Evolutionary conservation across 1,139 yeast species (phyloP).

Genomic region (Dujonia santamariae): DNA sequence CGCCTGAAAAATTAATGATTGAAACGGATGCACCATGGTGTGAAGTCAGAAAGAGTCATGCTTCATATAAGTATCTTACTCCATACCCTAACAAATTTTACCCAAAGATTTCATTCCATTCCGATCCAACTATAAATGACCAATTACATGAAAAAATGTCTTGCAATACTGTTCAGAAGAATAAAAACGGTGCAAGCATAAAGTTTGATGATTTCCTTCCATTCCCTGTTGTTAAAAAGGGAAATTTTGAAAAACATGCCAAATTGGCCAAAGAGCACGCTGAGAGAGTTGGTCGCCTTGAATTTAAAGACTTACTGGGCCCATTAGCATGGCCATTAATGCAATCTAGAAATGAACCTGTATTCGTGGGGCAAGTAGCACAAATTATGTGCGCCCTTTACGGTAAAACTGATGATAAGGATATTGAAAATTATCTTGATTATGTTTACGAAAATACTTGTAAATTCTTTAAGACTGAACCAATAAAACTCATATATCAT

Average conservation of each 20-base stretch:
- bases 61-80: slow-evolving; percentile 57
- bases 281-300: not conserved
- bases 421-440: slow-evolving; percentile 54
- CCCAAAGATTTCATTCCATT: slow-evolving; percentile 25
- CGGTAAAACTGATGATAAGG: slow-evolving; percentile 33
- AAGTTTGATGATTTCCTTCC: slow-evolving; percentile 52
- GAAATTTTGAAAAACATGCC: slow-evolving; percentile 44
- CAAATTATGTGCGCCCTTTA: slow-evolving; percentile 63
- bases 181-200: slow-evolving; percentile 9
- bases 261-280: slow-evolving; percentile 17
- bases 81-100: slow-evolving; percentile 55
- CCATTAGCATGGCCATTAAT: slow-evolving; percentile 53
- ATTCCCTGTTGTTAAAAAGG: slow-evolving; percentile 63
- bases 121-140: not conserved
- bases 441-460: slow-evolving; percentile 64
- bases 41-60: slow-evolving; percentile 82
- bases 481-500: no score
- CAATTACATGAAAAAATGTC: slow-evolving; percentile 2
- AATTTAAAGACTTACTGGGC: slow-evolving; percentile 21
- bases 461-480: slow-evolving; percentile 46
- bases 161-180: no score
- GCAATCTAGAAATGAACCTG: slow-evolving; percentile 90
- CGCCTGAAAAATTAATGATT: slow-evolving; percentile 65
- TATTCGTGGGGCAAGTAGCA: slow-evolving; percentile 78
- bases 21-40: slow-evolving; percentile 99